Base-by-base conservation (phyloP, 768 basidiomycete species). In the Rhizopogon rudus region DNA sequence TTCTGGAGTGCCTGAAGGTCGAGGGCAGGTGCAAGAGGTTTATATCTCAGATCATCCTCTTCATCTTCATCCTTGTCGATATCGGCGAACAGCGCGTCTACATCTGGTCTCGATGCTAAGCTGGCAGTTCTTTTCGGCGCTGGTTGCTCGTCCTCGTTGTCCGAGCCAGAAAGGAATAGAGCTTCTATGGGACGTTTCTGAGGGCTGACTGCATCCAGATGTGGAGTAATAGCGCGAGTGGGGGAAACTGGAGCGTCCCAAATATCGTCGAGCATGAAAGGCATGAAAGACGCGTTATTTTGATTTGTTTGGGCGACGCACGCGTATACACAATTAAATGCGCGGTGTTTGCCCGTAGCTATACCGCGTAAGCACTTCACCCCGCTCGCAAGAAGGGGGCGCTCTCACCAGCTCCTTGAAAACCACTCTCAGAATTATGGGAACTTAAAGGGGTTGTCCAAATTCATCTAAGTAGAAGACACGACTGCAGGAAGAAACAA, bases 81-180 rank as follows among this genome's bases (percentile, higher is more conserved):
- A 37, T 76, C 72, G 22, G 75, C 77, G 52, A 81, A 80, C 33
- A 80, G 59, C 49, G 75, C 67, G 56, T 76, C 71, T 16, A 77
- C 64, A 9, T 77, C 71, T 20, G 71, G 60, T 43, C 54, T 60
- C 2, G 63, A 44, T 45, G 61, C 45, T 12, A 53, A 58, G 31
- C 65, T 58, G 48, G 58, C 62, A 51, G 53, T 60, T 20, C 67
- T 67, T 54, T 61, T 65, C 13, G 59, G 61, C 44, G 67, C 67
- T 1, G 62, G 68, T 39, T 64, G 60, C 25, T 83, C 77, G 46
- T 82, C 79, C 48, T 64, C 69, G 41, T 62, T 65, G 43, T 84
- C 84, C 4, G 79, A 79, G 60, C 79, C 84, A 2, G 78, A 76
- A 31, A 87, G 72, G 63, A 89, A 90, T 16, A 90, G 75, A 1